phyloP scores from a whole-genome alignment of 2,329 filamentous ascomycete species.

The Diplodia mutila region DNA sequence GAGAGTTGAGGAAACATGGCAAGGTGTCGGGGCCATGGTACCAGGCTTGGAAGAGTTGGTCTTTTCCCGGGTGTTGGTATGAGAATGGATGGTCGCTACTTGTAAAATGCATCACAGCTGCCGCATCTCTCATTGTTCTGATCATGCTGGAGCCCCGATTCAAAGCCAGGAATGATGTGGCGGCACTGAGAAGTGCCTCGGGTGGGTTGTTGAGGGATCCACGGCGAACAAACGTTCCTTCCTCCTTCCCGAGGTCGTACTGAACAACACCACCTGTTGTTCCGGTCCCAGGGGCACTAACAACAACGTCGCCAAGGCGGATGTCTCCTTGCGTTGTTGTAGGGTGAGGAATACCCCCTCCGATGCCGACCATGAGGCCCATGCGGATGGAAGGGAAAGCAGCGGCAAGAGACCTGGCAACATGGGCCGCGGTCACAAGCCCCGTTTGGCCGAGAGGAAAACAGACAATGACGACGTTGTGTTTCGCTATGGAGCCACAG shows the following conservation, averaged over 20 bases:
- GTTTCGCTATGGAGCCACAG: neutral
- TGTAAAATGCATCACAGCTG: too few species aligned
- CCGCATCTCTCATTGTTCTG: fast-evolving
- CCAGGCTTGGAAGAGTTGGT: too few species aligned
- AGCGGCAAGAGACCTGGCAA: neutral
- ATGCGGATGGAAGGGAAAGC: neutral
- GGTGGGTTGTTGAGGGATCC: neutral
- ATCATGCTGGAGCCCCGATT: neutral
- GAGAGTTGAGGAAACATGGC: too few species aligned
- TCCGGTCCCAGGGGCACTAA: neutral
- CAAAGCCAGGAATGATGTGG: neutral
- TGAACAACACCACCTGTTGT: neutral
- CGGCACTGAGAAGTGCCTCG: neutral
- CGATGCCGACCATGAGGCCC: neutral
- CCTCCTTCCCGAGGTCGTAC: neutral
- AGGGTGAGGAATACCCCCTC: neutral
- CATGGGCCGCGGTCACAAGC: neutral
- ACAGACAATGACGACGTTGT: neutral
- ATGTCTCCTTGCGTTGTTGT: neutral
- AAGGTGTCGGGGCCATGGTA: too few species aligned
- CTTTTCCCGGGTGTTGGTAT: too few species aligned
- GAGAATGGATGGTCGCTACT: too few species aligned
- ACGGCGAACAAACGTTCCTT: neutral
- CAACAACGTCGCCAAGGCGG: neutral
- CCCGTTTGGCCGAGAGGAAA: neutral